Percentiles rank a stretch among this genome's conserved stretches.
phyloP scores from a whole-genome alignment of 331 rosid genomes.

The Prunus yedoensis region DNA sequence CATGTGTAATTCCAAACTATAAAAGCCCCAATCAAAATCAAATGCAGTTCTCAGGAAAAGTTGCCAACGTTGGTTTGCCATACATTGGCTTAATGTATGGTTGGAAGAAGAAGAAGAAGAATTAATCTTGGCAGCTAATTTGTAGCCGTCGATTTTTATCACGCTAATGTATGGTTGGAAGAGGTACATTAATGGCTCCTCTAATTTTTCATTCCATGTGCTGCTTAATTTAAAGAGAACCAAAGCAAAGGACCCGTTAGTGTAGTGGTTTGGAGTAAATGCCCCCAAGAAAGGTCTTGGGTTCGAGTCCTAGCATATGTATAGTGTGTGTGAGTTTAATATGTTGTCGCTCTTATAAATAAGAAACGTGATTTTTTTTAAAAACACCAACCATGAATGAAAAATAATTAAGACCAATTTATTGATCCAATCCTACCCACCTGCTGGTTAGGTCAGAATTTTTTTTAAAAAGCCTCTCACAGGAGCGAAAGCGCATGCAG shows the following conservation, averaged over 20 bases:
- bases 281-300: rapidly evolving
- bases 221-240: conserved; percentile 18
- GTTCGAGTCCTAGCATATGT: too few relatives aligned
- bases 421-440: conserved; percentile 9
- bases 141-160: conserved; percentile 15
- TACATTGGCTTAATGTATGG: not conserved
- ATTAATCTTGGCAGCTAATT: conserved; percentile 2
- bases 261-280: too few relatives aligned
- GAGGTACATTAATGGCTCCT: conserved; percentile 19
- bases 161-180: not conserved
- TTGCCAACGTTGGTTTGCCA: not conserved
- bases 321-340: too few relatives aligned
- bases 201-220: conserved; percentile 25
- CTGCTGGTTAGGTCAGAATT: not conserved
- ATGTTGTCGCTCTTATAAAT: too few relatives aligned
- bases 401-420: not conserved
- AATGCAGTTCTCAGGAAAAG: conserved; percentile 2
- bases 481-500: too few relatives aligned
- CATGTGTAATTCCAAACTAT: not conserved
- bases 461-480: too few relatives aligned
- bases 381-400: not conserved
- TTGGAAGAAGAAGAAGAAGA: not conserved
- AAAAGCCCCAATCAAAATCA: conserved; percentile 8
- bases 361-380: not conserved
- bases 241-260: not conserved